Evolutionary conservation across 495 filamentous ascomycete genomes (phyloP).

Genomic region (Aspergillus bridgeri): DNA sequence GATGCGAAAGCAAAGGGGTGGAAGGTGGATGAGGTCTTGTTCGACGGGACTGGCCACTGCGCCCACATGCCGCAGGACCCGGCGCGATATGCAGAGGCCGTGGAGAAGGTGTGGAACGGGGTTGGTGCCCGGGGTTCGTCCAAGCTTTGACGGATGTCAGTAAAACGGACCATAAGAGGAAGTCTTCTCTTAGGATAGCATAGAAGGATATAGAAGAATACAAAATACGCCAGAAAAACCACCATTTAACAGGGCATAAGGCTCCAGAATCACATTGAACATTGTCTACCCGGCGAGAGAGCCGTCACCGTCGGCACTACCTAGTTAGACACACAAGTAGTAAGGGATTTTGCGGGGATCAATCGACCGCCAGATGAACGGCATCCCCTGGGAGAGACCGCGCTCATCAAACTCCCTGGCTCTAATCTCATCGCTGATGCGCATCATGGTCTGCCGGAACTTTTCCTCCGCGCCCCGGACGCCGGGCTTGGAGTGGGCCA

Average conservation of each 20-base stretch:
- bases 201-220: no score
- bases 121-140: not conserved
- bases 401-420: not conserved
- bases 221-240: no score
- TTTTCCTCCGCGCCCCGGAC: not conserved
- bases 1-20: slow-evolving; percentile 2
- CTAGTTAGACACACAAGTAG: slow-evolving; percentile 3
- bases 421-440: slow-evolving; percentile 3
- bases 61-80: slow-evolving; percentile 1
- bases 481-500: not conserved
- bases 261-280: no score
- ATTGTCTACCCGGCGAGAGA: no score
- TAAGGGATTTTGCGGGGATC: slow-evolving; percentile 5
- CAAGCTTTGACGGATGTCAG: not conserved
- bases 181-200: no score
- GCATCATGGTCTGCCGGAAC: slow-evolving; percentile 1
- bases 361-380: slow-evolving; percentile 7
- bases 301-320: no score
- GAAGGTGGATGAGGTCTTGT: slow-evolving; percentile 3
- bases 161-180: no score
- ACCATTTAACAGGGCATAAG: no score
- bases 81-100: not conserved
- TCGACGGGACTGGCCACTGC: slow-evolving; percentile 4
- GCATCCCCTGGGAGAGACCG: slow-evolving; percentile 1
- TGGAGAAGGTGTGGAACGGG: not conserved